Evolutionary conservation across 495 filamentous ascomycete genomes (phyloP), one percentile per base, ranked within the genome.

Genomic region (Xylaria curta): DNA sequence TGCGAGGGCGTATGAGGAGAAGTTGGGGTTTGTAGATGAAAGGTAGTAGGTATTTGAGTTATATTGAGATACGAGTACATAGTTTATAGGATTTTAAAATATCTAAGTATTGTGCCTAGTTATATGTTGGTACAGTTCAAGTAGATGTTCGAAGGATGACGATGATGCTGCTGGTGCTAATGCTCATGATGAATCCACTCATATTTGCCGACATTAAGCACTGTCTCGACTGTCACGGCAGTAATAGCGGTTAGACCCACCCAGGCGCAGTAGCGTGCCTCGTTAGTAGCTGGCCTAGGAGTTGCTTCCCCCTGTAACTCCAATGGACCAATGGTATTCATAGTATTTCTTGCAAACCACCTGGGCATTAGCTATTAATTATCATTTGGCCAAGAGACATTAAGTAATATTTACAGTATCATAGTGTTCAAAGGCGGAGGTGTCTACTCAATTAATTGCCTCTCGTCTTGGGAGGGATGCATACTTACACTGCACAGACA

Each of bases 1-100:
- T 12, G 72, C 70, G 12, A n/a, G 26, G 19, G n/a, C 59, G 26
- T 74, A 74, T 40, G 72, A 76, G 28, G 40, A 64, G 19, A 69
- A 33, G 63, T 38, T 74, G 46, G 66, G 75, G 69, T 21, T 72
- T 74, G 9, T 66, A 31, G 36, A n/a, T 63, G 40, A 36, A 7
- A 51, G 46, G 4, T 4, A 15, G 42, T 3, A 17, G 42, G 42
- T 4, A 17, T 46, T 17, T 3, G 42, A 17, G 5, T 15, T 15
- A 46, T 15, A 5, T 17, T 17, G 15, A 5, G 15, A 46, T 17
- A 46, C 1, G 42, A 17, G 3, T 44, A 44, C 1, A 4, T 17
- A 42, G 10, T 42, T 42, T 5, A 6, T 38, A 38, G 6, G 40
- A 44, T 44, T 44, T 4, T 4, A 44, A 12, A 15, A 13, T 13